These are phyloP conservation scores for Magnusiomyces tetraspermus DNA, from an alignment of 1,139 yeast species.

Conservation along the genomic window DNA sequence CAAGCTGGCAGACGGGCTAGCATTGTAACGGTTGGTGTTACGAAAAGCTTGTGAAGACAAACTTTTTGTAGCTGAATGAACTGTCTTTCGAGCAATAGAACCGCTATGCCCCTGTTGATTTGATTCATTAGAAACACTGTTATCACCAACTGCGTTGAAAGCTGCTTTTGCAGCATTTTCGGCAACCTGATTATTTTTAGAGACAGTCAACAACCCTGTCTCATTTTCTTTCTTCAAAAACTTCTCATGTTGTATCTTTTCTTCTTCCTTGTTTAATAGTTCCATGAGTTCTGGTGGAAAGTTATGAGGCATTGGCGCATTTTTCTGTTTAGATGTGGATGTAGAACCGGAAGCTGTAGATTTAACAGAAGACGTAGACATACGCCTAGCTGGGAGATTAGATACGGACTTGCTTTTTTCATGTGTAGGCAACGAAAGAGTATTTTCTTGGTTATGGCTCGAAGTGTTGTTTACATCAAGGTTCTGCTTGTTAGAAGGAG, in stretches of 20 bases:
- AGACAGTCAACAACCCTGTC: too few relatives aligned
- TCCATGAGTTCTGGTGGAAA: slow-evolving; percentile 2
- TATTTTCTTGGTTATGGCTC: neutral
- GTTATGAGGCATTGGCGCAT: neutral
- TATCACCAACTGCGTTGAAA: too few relatives aligned
- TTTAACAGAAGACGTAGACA: neutral
- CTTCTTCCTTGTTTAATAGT: neutral
- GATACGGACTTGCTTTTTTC: neutral
- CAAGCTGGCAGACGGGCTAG: too few relatives aligned
- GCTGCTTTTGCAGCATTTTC: too few relatives aligned
- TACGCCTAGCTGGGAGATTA: neutral
- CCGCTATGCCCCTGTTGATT: too few relatives aligned
- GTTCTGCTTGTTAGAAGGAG: neutral
- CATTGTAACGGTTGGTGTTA: too few relatives aligned
- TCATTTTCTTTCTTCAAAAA: neutral
- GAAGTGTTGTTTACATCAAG: neutral
- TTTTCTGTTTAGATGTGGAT: neutral
- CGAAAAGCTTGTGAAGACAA: too few relatives aligned
- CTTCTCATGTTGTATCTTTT: neutral
- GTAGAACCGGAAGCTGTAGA: neutral
- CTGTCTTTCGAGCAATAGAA: too few relatives aligned
- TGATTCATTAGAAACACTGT: too few relatives aligned
- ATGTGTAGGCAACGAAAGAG: neutral
- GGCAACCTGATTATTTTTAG: too few relatives aligned
- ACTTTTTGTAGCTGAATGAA: too few relatives aligned